These are phyloP conservation scores for Tremella mesenterica DNA, from an alignment of 768 basidiomycete species.

Conservation along the genomic window DNA sequence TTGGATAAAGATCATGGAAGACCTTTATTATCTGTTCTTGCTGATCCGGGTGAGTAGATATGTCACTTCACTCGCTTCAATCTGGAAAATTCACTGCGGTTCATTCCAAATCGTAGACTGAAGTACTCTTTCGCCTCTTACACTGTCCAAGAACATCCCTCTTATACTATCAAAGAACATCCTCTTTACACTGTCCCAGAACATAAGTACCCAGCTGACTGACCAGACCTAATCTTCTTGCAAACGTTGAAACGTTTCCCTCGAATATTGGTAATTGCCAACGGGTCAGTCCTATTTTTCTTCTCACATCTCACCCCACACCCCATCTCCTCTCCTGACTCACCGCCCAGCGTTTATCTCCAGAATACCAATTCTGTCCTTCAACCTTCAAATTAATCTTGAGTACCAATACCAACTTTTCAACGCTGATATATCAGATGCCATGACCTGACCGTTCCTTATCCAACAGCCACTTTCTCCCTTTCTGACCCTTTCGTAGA, in stretches of 20 bases:
- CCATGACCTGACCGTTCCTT: constrained; percentile 36
- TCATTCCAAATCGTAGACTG: background rate
- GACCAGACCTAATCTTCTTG: constrained; percentile 30
- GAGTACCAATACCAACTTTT: too few relatives aligned
- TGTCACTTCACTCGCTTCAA: background rate
- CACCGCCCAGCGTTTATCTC: background rate
- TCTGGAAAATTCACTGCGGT: background rate
- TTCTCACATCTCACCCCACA: background rate
- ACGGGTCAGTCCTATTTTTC: constrained; percentile 37
- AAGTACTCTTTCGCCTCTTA: background rate
- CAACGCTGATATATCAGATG: constrained; percentile 4
- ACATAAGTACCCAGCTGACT: background rate
- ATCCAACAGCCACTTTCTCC: constrained; percentile 33
- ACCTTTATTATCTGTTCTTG: constrained; percentile 36
- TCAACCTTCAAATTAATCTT: background rate
- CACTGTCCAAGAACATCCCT: background rate
- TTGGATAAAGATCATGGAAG: constrained; percentile 31
- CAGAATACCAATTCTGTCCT: background rate
- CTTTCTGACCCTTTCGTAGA: constrained; percentile 25
- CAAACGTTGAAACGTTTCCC: constrained; percentile 35
- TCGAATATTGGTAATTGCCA: constrained; percentile 34
- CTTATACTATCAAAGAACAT: background rate
- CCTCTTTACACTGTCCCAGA: background rate
- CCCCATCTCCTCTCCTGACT: background rate
- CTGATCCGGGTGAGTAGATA: constrained; percentile 29